Conservation (phyloP, 495 filamentous ascomycete genomes). For the Xylaria cubensis region DNA sequence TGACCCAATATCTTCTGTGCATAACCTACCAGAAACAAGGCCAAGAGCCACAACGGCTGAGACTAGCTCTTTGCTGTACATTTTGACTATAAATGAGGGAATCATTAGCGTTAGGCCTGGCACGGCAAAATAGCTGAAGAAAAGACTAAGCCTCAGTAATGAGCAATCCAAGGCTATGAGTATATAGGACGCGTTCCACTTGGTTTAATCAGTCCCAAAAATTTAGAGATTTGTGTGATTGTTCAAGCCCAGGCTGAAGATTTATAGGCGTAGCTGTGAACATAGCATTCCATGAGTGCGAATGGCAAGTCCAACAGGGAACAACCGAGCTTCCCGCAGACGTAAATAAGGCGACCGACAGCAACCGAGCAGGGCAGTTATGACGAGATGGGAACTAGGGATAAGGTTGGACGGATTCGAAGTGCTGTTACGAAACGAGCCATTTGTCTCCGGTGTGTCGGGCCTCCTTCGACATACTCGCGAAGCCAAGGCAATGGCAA, state of each 20-base stretch:
- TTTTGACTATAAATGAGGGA: slow-evolving; percentile 56
- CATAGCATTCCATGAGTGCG: neutral
- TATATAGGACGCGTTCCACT: slow-evolving; percentile 22
- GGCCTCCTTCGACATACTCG: neutral
- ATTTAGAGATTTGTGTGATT: slow-evolving; percentile 18
- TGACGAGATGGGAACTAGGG: neutral
- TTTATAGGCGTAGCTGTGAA: neutral
- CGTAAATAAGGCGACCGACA: neutral
- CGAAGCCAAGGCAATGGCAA: neutral
- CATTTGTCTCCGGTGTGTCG: neutral
- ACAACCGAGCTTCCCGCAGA: neutral
- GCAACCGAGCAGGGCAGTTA: neutral
- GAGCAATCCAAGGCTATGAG: slow-evolving; percentile 17
- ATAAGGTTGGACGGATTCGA: neutral
- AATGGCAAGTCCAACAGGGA: neutral
- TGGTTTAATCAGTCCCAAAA: slow-evolving; percentile 23
- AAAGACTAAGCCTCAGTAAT: slow-evolving; percentile 21
- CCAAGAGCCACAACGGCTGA: slow-evolving; percentile 75
- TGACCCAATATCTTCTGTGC: slow-evolving; percentile 10
- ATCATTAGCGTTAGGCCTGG: slow-evolving; percentile 14
- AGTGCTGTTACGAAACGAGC: neutral
- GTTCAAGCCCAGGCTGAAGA: neutral
- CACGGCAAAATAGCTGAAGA: slow-evolving; percentile 1
- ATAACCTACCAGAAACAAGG: slow-evolving; percentile 63
- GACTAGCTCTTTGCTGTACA: slow-evolving; percentile 78